phyloP scores from a whole-genome alignment of 2,329 filamentous ascomycete genomes.

The Colletotrichum chlorophyti region DNA sequence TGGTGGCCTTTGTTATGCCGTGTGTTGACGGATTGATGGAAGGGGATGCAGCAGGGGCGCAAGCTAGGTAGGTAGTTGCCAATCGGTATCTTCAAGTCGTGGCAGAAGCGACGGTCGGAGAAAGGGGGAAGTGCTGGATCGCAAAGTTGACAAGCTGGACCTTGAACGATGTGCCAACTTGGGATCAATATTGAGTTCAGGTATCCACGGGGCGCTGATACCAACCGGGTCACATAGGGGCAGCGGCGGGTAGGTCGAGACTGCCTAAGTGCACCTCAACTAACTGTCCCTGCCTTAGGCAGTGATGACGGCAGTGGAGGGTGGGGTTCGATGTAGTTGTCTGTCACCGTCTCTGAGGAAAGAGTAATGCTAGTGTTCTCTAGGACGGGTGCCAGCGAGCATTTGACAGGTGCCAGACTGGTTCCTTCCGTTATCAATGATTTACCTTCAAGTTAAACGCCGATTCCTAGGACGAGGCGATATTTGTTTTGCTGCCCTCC shows the following conservation, averaged over 20 bases:
- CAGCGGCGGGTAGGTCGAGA: conserved; percentile 21
- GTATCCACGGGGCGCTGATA: conserved; percentile 24
- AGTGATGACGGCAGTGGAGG: conserved; percentile 23
- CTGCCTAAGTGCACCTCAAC: background rate
- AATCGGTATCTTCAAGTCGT: background rate
- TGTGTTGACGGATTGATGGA: background rate
- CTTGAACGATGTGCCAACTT: conserved; percentile 16
- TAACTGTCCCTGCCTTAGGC: conserved; percentile 28
- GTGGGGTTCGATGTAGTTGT: conserved; percentile 20
- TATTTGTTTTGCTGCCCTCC: no score
- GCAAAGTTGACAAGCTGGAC: conserved; percentile 15
- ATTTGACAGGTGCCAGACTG: no score
- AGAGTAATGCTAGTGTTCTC: background rate
- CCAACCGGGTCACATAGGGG: conserved; percentile 25
- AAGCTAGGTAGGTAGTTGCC: background rate
- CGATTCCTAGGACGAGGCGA: no score
- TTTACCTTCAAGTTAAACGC: no score
- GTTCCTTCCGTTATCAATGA: no score
- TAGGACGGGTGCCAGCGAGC: background rate
- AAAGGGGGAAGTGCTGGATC: conserved; percentile 14
- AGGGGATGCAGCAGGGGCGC: background rate
- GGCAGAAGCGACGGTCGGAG: background rate
- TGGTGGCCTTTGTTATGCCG: conserved; percentile 47
- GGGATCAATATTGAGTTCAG: conserved; percentile 19
- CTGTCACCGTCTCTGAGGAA: background rate